Percentiles rank a stretch among this genome's conserved stretches.
Evolutionary conservation across 495 filamentous ascomycete genomes (phyloP).

Genomic region (Cladorrhinum samala): DNA sequence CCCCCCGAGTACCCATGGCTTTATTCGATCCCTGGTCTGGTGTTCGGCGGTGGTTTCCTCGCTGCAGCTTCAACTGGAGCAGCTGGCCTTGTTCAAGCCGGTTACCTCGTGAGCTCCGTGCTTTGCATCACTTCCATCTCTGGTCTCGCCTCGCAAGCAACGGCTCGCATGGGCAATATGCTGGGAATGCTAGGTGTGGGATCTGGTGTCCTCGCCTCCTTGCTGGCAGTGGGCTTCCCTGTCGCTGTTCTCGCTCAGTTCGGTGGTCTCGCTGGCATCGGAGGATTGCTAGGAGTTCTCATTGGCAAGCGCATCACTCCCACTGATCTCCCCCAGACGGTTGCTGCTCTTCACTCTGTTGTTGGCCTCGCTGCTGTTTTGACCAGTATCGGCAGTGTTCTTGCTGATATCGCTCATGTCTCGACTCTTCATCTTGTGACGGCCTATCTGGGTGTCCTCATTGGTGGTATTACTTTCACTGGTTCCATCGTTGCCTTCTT

Average conservation of each 20-base stretch:
- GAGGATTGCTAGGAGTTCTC: conserved; percentile 53
- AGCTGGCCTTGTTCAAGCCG: conserved; percentile 72
- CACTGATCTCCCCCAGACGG: conserved; percentile 74
- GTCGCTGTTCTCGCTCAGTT: conserved; percentile 68
- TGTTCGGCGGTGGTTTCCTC: conserved; percentile 72
- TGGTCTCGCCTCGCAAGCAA: conserved; percentile 66
- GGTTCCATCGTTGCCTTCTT: conserved; percentile 76
- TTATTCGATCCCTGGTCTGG: conserved; percentile 63
- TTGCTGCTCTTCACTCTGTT: conserved; percentile 74
- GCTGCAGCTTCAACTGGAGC: conserved; percentile 70
- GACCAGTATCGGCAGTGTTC: conserved; percentile 74
- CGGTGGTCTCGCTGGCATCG: conserved; percentile 60
- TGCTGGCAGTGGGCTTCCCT: conserved; percentile 71
- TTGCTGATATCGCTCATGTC: conserved; percentile 59
- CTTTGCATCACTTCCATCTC: conserved; percentile 71
- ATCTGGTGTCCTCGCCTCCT: conserved; percentile 69
- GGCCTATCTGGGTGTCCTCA: conserved; percentile 72
- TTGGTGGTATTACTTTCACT: conserved; percentile 78
- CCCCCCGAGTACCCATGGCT: conserved; percentile 80
- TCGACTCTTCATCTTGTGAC: conserved; percentile 70
- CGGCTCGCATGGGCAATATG: conserved; percentile 72
- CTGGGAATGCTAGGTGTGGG: conserved; percentile 74
- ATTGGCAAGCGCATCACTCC: conserved; percentile 80
- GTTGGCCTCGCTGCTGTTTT: conserved; percentile 76
- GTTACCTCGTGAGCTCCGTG: conserved; percentile 71